Conservation (phyloP, 2,329 filamentous ascomycete genomes). For the Paracoccidioides brasiliensis region DNA sequence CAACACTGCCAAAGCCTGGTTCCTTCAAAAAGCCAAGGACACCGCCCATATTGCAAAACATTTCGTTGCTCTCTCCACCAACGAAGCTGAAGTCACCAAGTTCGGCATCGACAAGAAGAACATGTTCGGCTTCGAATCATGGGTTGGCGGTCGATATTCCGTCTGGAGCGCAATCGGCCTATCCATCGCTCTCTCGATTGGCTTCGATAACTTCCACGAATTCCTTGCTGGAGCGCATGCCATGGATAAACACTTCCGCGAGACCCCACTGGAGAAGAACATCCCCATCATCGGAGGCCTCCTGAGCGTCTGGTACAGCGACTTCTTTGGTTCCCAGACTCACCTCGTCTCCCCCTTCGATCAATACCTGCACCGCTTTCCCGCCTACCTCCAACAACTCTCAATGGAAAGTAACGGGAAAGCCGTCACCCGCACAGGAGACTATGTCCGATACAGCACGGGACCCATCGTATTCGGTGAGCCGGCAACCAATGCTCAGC, state of each 20-base stretch:
- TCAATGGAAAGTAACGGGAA: constrained; percentile 99
- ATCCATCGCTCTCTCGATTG: constrained; percentile 87
- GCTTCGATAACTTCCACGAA: constrained; percentile 93
- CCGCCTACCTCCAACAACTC: constrained; percentile 94
- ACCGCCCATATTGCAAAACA: constrained; percentile 75
- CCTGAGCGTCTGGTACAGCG: constrained; percentile 94
- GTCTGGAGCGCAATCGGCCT: constrained; percentile 98
- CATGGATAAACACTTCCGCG: constrained; percentile 97
- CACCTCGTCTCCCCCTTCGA: constrained; percentile 96
- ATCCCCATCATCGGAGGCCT: constrained; percentile 87
- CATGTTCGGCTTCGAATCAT: constrained; percentile 99
- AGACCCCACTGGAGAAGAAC: constrained; percentile 82
- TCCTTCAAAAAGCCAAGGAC: constrained; percentile 74
- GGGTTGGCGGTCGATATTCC: constrained; percentile 96
- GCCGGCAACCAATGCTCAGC: constrained; percentile 96
- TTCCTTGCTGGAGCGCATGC: constrained; percentile 89
- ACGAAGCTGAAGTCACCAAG: constrained; percentile 88
- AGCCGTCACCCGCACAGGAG: constrained; percentile 76
- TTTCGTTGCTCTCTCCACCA: constrained; percentile 96
- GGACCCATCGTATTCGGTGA: constrained; percentile 94
- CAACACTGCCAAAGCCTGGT: constrained; percentile 94
- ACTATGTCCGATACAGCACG: constrained; percentile 93
- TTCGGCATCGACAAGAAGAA: constrained; percentile 98
- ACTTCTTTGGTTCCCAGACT: constrained; percentile 97
- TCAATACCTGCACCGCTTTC: constrained; percentile 98